Base-by-base conservation (phyloP, 495 filamentous ascomycete species). In the Pyrenopolyporus hunteri region DNA sequence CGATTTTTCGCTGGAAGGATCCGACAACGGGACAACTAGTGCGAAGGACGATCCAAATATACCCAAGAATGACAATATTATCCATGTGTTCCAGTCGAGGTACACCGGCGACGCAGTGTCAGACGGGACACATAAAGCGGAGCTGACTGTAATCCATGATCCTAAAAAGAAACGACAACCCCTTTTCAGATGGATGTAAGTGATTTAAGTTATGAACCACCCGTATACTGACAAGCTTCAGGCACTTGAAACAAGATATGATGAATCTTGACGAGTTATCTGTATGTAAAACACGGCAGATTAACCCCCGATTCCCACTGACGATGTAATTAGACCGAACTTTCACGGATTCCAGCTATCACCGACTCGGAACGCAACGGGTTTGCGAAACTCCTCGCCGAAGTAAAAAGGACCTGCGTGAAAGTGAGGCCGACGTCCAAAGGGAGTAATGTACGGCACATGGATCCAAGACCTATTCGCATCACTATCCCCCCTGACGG, bases 121-220 rank as follows among this genome's bases (percentile, higher is more conserved):
- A 1, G 64, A 64, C 7, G 71, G 66, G 20, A 47, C 48, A 3
- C 69, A 71, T 19, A 46, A 28, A 23, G 64, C 61, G 10, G 51
- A 70, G 22, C 16, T 73, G 11, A 68, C 64, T 2, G 48, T 65
- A 5, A 20, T 63, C 25, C 42, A 61, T 13, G 59, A 63, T 6
- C 32, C 49, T 33, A 55, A 52, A 25, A 66, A 47, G 44, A 47
- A 53, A 26, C 19, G 35, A 7, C 57, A 53, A 16, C 52, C 63
- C 23, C 51, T 71, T 23, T 73, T 73, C 22, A 50, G 69, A 67
- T 73, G 69, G 71, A 53, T 73, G 70, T 73, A 43, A 73, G 65
- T 57, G 1, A 10, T 28, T 22, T 33, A 2, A 13, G 33, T 10
- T 22, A 19, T n/a, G 7, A 31, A 31, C 22, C 25, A 6, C 44